Percentiles rank a stretch among this genome's conserved stretches.
phyloP scores from a whole-genome alignment of 371 early-diverging fungal genomes.

The Mucor ambiguus region DNA sequence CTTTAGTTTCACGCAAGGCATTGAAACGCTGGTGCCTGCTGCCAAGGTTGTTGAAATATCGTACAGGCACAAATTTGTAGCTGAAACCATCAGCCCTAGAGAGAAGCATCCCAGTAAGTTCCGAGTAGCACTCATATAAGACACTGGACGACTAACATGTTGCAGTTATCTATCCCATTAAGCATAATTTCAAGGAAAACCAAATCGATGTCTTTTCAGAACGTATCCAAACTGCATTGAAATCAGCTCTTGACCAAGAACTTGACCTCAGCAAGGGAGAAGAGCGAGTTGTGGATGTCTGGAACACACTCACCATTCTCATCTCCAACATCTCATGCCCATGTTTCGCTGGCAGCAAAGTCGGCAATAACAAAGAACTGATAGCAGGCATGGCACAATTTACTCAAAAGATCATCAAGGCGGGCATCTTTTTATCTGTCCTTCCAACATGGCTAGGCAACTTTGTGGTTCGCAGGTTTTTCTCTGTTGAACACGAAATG shows the following conservation, averaged over 20 bases:
- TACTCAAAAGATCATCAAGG: conserved; percentile 37
- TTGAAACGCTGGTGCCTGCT: conserved; percentile 23
- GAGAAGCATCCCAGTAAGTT: conserved; percentile 27
- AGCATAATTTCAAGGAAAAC: conserved; percentile 39
- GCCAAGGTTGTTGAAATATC: conserved; percentile 15
- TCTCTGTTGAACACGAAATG: conserved; percentile 37
- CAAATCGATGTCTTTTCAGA: conserved; percentile 36
- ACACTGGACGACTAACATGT: background rate
- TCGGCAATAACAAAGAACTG: conserved; percentile 24
- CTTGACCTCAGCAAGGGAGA: conserved; percentile 28
- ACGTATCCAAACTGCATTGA: conserved; percentile 31
- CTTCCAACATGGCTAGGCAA: conserved; percentile 32
- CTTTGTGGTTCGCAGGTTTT: conserved; percentile 24
- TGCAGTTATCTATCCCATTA: conserved; percentile 31
- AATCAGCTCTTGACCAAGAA: conserved; percentile 16
- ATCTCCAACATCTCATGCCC: conserved; percentile 36
- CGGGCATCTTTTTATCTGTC: conserved; percentile 22
- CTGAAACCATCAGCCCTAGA: conserved; percentile 10
- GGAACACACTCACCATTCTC: conserved; percentile 19
- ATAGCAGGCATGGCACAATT: conserved; percentile 35
- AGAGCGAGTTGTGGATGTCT: conserved; percentile 11
- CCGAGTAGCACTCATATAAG: background rate
- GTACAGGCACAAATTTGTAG: conserved; percentile 23
- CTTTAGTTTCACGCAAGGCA: conserved; percentile 21
- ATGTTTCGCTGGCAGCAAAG: conserved; percentile 38